These are phyloP conservation scores for Diversispora epigaea DNA, from an alignment of 192 early-diverging fungal genomes.

Conservation along the genomic window DNA sequence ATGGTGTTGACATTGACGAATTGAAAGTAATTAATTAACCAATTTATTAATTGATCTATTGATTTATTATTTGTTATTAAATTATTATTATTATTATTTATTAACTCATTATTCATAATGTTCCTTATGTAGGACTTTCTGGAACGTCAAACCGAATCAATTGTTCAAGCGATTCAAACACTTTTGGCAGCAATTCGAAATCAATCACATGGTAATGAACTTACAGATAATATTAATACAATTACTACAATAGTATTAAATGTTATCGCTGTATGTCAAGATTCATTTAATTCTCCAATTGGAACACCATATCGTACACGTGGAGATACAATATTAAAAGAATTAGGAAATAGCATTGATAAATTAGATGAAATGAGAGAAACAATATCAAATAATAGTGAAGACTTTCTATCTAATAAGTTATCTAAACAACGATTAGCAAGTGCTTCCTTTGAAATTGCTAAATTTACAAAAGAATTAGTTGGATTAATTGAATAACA, in stretches of 20 bases:
- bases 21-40: conserved; percentile 46
- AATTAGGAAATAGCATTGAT: conserved; percentile 52
- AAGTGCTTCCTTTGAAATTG: conserved; percentile 84
- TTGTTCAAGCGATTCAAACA: conserved; percentile 76
- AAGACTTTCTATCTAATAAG: conserved; percentile 57
- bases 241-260: neutral
- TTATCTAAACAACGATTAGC: conserved; percentile 82
- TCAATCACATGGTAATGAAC: conserved; percentile 47
- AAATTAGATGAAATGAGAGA: conserved; percentile 60
- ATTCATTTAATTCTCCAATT: conserved; percentile 53
- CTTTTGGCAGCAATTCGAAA: conserved; percentile 64
- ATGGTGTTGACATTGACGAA: conserved; percentile 40
- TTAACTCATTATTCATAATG: neutral
- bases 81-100: neutral
- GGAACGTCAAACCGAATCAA: conserved; percentile 68
- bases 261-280: neutral
- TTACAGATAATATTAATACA: conserved; percentile 44
- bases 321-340: conserved; percentile 24
- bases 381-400: conserved; percentile 46
- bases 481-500: neutral
- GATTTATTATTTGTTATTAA: neutral
- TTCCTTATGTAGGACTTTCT: conserved; percentile 53
- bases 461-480: conserved; percentile 77
- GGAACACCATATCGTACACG: conserved; percentile 22
- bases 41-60: neutral